phyloP scores from a whole-genome alignment of 2,329 filamentous ascomycete species.

The Neonectria ditissima region DNA sequence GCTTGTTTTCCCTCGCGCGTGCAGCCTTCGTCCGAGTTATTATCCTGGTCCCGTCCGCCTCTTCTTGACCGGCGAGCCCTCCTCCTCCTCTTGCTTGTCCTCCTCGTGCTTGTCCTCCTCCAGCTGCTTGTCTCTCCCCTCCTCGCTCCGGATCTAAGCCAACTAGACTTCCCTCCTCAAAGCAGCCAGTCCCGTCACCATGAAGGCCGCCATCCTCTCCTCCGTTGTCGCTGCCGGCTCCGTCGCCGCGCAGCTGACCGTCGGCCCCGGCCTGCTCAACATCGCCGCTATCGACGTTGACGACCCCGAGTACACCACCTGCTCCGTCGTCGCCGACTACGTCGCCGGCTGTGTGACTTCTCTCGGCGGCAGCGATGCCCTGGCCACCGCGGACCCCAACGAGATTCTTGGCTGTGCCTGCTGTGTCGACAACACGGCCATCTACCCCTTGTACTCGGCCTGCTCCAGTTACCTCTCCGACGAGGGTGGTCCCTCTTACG shows the following conservation, averaged over 20 bases:
- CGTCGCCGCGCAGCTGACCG: conserved; percentile 44
- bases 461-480: conserved; percentile 47
- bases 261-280: conserved; percentile 37
- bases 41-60: conserved; percentile 20
- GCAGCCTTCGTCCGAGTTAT: conserved; percentile 9
- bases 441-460: conserved; percentile 44
- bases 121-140: conserved; percentile 18
- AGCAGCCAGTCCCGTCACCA: conserved; percentile 29
- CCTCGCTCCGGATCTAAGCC: conserved; percentile 5
- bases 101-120: conserved; percentile 19
- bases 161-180: conserved; percentile 5
- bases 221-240: conserved; percentile 35
- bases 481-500: conserved; percentile 36
- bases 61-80: neutral
- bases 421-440: conserved; percentile 36
- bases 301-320: conserved; percentile 43
- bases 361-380: conserved; percentile 40
- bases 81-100: too few species aligned
- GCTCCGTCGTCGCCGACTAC: conserved; percentile 36
- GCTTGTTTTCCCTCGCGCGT: conserved; percentile 4
- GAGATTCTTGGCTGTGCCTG: conserved; percentile 46
- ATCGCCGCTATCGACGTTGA: conserved; percentile 41
- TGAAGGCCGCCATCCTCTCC: conserved; percentile 41
- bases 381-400: conserved; percentile 39
- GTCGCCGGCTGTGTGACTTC: conserved; percentile 39